These are phyloP conservation scores for Acorus calamus DNA, from an alignment of 106 monocot species.

Conservation along the genomic window DNA sequence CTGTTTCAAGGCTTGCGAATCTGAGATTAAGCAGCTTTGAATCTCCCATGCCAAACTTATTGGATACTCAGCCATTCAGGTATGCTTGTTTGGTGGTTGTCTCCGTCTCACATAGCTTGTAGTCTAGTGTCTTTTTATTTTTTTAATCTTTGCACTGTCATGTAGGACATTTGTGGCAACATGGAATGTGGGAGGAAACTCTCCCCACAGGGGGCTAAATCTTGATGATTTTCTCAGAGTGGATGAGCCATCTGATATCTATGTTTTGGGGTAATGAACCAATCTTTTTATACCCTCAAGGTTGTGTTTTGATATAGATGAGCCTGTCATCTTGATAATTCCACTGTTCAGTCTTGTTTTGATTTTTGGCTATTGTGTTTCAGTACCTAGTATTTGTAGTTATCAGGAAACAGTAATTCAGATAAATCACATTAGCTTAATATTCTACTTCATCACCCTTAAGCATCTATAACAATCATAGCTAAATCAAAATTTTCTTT, in stretches of 20 bases:
- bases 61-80: conserved; percentile 41
- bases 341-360: too few relatives aligned
- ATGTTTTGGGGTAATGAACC: conserved; percentile 55
- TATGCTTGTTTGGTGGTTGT: neutral
- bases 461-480: too few relatives aligned
- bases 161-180: conserved; percentile 56
- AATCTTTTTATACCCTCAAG: neutral
- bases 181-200: conserved; percentile 78
- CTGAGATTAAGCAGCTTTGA: conserved; percentile 11
- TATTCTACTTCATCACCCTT: too few relatives aligned
- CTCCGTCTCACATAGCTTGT: neutral
- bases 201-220: conserved; percentile 40
- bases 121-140: neutral
- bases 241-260: conserved; percentile 55
- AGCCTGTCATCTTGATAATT: too few relatives aligned
- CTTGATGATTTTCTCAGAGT: conserved; percentile 54
- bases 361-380: too few relatives aligned
- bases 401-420: too few relatives aligned
- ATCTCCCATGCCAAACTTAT: conserved; percentile 6
- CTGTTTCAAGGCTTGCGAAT: conserved; percentile 5
- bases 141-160: neutral
- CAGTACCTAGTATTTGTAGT: too few relatives aligned
- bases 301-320: neutral
- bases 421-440: too few relatives aligned
- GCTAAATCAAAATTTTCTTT: neutral